A percentile compares a stretch with the other conserved stretches of the same genome.
Evolutionary conservation across 352 stramenopile genomes (phyloP).

Genomic region (Phytophthora lateralis): DNA sequence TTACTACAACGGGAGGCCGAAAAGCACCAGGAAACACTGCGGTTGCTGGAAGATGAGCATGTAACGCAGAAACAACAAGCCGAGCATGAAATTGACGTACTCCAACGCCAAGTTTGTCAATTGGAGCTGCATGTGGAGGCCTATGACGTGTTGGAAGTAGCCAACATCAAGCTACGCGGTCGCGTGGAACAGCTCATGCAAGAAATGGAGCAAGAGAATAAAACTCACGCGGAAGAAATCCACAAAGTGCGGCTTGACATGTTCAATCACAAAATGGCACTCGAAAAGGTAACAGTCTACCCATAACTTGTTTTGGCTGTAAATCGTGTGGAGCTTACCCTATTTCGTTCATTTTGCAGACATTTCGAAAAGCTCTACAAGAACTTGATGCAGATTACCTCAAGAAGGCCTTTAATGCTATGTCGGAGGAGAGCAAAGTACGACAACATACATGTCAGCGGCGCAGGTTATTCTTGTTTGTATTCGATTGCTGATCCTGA

Average conservation of each 20-base stretch:
- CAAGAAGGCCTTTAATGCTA: conserved; percentile 83
- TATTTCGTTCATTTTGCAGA: conserved; percentile 31
- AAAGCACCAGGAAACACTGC: conserved; percentile 58
- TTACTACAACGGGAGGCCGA: conserved; percentile 68
- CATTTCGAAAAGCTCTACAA: conserved; percentile 75
- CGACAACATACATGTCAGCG: neutral
- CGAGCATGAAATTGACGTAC: conserved; percentile 66
- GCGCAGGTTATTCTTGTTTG: neutral
- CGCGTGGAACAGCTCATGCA: conserved; percentile 67
- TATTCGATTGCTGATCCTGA: neutral
- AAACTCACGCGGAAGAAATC: conserved; percentile 70
- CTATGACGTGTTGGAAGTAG: conserved; percentile 66
- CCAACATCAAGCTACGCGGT: conserved; percentile 58
- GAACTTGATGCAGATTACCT: conserved; percentile 81
- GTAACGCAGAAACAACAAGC: conserved; percentile 59
- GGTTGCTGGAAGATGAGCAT: conserved; percentile 66
- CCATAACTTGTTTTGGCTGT: neutral
- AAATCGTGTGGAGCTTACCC: neutral
- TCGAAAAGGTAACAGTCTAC: conserved; percentile 60
- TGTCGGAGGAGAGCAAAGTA: conserved; percentile 85
- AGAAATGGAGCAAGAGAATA: conserved; percentile 70
- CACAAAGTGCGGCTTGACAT: conserved; percentile 81
- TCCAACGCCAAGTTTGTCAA: conserved; percentile 57
- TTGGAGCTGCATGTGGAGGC: conserved; percentile 76
- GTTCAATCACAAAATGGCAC: conserved; percentile 88